phyloP scores from a whole-genome alignment of 2,329 filamentous ascomycete species.

The Exophiala sp. region DNA sequence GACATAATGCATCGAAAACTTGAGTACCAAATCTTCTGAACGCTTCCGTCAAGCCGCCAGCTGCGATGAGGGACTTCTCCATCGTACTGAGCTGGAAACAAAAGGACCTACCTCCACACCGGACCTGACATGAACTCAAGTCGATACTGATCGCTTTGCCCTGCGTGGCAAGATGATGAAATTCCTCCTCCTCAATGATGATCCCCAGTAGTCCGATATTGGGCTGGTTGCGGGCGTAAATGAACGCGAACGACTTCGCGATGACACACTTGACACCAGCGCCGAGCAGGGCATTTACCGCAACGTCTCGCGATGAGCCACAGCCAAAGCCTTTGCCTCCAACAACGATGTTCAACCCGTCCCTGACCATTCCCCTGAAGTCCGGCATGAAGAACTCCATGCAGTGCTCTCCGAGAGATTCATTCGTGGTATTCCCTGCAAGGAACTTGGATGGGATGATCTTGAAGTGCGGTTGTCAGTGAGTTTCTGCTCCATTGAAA shows the following conservation, averaged over 20 bases:
- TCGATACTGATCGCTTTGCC: conserved; percentile 4
- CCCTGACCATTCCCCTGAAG: conserved; percentile 37
- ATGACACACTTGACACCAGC: conserved; percentile 43
- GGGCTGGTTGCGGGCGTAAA: conserved; percentile 46
- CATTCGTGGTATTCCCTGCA: conserved; percentile 23
- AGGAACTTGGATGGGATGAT: conserved; percentile 5
- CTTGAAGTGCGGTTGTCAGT: background rate
- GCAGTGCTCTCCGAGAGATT: conserved; percentile 38
- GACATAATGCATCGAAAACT: conserved; percentile 3
- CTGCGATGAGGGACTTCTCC: conserved; percentile 6
- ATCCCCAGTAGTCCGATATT: conserved; percentile 43
- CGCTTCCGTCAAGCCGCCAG: conserved; percentile 3
- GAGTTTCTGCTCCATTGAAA: background rate
- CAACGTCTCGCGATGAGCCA: conserved; percentile 45
- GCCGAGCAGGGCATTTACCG: conserved; percentile 40
- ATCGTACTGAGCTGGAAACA: conserved; percentile 5
- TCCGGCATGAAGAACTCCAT: conserved; percentile 39
- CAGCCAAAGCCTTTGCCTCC: conserved; percentile 46
- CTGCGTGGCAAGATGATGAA: conserved; percentile 1
- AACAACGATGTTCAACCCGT: conserved; percentile 42
- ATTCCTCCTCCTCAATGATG: conserved; percentile 4
- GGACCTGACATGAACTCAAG: background rate
- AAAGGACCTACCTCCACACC: background rate
- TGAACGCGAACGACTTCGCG: conserved; percentile 46
- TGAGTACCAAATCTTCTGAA: conserved; percentile 3